Evolutionary conservation across 805 yeast species (phyloP), one percentile per base, ranked within the genome.

Genomic region (Candida caryicola): DNA sequence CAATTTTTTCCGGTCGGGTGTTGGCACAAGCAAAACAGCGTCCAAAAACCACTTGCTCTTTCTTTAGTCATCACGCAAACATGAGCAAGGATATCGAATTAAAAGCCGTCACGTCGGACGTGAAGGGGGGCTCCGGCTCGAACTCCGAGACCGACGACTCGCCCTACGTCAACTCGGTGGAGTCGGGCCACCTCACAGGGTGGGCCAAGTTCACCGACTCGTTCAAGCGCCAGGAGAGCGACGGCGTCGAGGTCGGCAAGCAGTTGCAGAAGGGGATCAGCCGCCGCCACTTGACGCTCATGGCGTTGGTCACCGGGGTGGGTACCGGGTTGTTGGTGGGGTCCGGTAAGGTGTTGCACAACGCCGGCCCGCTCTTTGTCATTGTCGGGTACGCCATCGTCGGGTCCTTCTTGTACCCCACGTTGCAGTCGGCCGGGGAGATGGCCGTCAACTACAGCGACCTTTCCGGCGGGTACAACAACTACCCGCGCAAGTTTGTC

Each of bases 391-490:
- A 55, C 37, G 61, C 59, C 34, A 60, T 63, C 31, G 64, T 60
- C 23, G 69, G 67, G 15, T 55, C 62, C n/a, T 55, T 61, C 36
- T 45, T 63, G 41, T 58, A 54, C 35, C 66, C 69, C 9, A 66
- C 71, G 29, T 57, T 67, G 45, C 67, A 57, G 46, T 61, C 69
- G 10, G 69, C 69, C 23, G 73, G 72, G 12, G 73, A 69, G 59
- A 57, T 81, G 64, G 82, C 85, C 1, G 80, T 79, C 36, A 71
- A 76, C 12, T 82, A 77, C 49, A 64, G 77, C 28, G 67, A 70
- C 25, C 62, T 81, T 36, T 66, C 78, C 31, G 87, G 87, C 52
- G 83, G 82, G 4, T 81, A 77, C 55, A 79, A 77, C 43, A 72
- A 79, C 30, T 79, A 77, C 47, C 75, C 81, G 32, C 47, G 64